phyloP scores from a whole-genome alignment of 225 moss, liverwort and hornwort genomes.

The Straminergon stramineum region DNA sequence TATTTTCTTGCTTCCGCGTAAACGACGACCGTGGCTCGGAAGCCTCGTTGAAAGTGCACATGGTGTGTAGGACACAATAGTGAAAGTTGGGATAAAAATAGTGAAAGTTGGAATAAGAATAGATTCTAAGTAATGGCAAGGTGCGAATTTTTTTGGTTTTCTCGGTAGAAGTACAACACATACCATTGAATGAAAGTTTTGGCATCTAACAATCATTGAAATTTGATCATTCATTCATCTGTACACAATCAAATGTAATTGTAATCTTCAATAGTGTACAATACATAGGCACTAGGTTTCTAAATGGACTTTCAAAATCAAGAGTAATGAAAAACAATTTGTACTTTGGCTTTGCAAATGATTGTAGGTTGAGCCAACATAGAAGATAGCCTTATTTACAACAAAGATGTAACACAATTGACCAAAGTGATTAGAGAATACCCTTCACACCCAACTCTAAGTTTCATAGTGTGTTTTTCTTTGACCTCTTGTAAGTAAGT shows the following conservation, averaged over 20 bases:
- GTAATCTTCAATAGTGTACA: background rate
- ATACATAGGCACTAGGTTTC: rapidly evolving
- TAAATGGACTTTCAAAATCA: background rate
- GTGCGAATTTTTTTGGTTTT: background rate
- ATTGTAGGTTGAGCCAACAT: background rate
- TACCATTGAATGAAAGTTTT: no score
- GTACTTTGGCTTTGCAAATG: background rate
- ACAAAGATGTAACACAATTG: background rate
- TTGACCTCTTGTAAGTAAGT: background rate
- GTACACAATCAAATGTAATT: background rate
- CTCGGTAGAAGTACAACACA: background rate
- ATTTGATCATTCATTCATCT: background rate
- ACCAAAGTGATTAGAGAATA: background rate
- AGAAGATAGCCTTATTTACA: background rate
- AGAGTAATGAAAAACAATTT: background rate
- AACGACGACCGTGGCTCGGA: background rate
- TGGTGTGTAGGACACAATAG: background rate
- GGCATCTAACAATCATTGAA: no score
- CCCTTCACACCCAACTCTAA: background rate
- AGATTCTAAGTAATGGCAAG: background rate
- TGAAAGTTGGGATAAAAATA: no score
- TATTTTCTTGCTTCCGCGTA: background rate
- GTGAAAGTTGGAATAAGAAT: no score
- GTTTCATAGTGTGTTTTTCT: background rate
- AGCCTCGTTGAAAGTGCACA: background rate